Base-by-base conservation (phyloP, 345 rosid species). In the Combretum micranthum region DNA sequence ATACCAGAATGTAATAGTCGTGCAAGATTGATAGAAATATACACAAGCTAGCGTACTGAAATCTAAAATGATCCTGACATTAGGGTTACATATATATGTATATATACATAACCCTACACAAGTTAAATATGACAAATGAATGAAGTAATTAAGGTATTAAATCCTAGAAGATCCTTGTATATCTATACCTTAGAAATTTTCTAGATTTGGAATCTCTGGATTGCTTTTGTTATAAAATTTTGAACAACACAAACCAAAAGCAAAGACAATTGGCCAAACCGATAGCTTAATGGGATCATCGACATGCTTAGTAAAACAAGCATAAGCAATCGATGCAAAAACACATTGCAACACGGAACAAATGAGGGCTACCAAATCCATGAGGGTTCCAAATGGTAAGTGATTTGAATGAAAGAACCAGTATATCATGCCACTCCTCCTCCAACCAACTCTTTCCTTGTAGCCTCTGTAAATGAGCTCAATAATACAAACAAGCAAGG, bases 221-320 rank as follows among this genome's bases (percentile, higher is more conserved):
- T 7, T 32, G 39, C 39, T 32, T 32, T 26, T 46, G 6, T 47
- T n/a, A 12, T 26, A 11, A 8, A 63, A 55, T 16, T 55, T 55
- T 8, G 64, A 58, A 50, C 53, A 52, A 20, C 58, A 43, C 8
- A 65, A n/a, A 32, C 47, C 49, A 21, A 52, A 15, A 12, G 63
- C 61, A 26, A 64, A 64, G 46, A 65, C 25, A 12, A 58, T 1
- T 15, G 69, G 64, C 59, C 64, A 65, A 21, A 52, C 50, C 15
- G 54, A 51, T 18, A 58, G 17, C 2, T 65, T 32, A 25, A 65
- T 55, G 39, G 58, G 58, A 63, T 32, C 52, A 46, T 50, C 25
- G 17, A 13, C 15, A 44, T 65, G 57, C 12, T 50, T 22, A 15
- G 13, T 11, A 20, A 57, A 19, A 20, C 42, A 51, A 12, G 50